Base-by-base conservation (phyloP, 2,329 filamentous ascomycete genomes). In the Penicillium brasilianum region DNA sequence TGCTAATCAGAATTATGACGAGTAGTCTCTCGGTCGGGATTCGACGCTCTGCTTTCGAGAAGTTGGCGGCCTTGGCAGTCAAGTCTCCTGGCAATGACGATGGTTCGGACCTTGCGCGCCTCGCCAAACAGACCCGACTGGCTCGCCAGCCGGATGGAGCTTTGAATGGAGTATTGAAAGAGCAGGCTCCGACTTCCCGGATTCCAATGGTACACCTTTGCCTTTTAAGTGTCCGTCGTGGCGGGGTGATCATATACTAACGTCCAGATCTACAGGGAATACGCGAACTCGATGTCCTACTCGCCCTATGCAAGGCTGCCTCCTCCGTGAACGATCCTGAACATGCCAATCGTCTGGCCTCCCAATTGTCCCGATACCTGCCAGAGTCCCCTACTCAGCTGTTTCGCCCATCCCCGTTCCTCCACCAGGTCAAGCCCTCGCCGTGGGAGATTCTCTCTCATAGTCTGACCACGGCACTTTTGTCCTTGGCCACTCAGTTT, bases 301-400 rank as follows among this genome's bases (percentile, higher is more conserved):
- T 98, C 28, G 92, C 95, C 46, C 84, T 99, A 28, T 98, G 94
- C 82, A 94, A 93, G 79, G 92, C 94, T 56, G 92, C 93, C 3
- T 90, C 92, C 4, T 85, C 87, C 25, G 84, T 98, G 28, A 84
- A 88, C 55, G 88, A 87, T 49, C 77, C 81, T 44, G 87, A 91
- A 62, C 90, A 90, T 72, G 93, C 93, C 30, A 87, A 91, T 70
- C 90, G 88, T 70, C 86, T 99, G 41, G 86, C 89, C n/a, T 83
- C 84, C 36, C 93, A 96, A 68, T 81, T 99, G 43, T 85, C 88
- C 8, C 90, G 90, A 5, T 98, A 98, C 76, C 85, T 98, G 13
- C 87, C 93, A 67, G 92, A 97, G 75, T 90, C 91, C 4, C 91
- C 94, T 71, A 82, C 85, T 36, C 94, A 97, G 74, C 79, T 86